Base-by-base conservation (phyloP, 2,329 filamentous ascomycete species). In the Colletotrichum endophyticum region DNA sequence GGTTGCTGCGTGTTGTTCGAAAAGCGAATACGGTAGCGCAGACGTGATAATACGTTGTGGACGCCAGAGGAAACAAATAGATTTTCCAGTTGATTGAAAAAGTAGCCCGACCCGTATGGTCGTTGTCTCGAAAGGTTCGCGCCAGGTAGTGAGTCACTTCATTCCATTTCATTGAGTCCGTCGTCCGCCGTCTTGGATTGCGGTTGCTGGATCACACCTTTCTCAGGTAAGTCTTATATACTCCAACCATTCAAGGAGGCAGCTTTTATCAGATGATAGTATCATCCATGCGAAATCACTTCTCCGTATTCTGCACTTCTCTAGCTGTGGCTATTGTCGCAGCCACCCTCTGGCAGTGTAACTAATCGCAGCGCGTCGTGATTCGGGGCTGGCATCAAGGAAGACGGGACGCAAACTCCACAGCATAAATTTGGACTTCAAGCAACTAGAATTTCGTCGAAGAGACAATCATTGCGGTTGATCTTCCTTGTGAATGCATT, bases 401-500 rank as follows among this genome's bases (percentile, higher is more conserved):
- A 7, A 22, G 44, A 13, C 19, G 44, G 44, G 2, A 22, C 44
- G 11, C n/a, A 22, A 49, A 22, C n/a, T 49, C 6, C 6, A 1
- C 11, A 22, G 44, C 13, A 49, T 49, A 49, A 49, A 49, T 8
- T 8, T 7, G 11, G 0, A 13, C 11, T 49, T 49, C 19, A 13
- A 49, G 11, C 5, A 49, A 13, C 44, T 22, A 13, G 11, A 49
- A 49, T 0, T 3, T 22, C 44, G 11, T 9, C 19, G n/a, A 6
- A 49, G 19, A 22, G n/a, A 2, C n/a, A 44, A n/a, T n/a, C 16
- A 3, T 2, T 3, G 9, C 39, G 19, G 0, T 0, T 36, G 34
- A 36, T 36, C 1, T 19, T 44, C 19, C 19, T n/a, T n/a, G 9
- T n/a, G 39, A 12, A n/a, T 44, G 3, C 44, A 49, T 49, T 22